Base-by-base conservation (phyloP, 192 early-diverging fungal species). In the Funneliformis mosseae region DNA sequence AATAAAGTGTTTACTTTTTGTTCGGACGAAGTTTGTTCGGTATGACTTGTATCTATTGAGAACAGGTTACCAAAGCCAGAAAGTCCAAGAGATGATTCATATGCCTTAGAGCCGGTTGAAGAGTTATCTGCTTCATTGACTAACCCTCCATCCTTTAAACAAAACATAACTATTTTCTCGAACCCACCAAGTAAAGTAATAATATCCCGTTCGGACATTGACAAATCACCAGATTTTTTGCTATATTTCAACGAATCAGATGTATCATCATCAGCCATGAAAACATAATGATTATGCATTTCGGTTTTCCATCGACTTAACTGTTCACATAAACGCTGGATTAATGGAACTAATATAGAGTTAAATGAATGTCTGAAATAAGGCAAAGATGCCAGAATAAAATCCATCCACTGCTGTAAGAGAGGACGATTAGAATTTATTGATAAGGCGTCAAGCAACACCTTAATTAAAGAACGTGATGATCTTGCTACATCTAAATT, bases 371-470 rank as follows among this genome's bases (percentile, higher is more conserved):
- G 81, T 66, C 90, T 86, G 14, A 94, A 72, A 46, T 87, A 89
- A 1, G 90, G 90, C 14, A 95, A 84, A 8, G 90, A 88, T 3
- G 87, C 79, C 48, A 91, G 79, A 79, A 94, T 83, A 76, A 94
- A 93, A 80, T 95, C 92, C 82, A 94, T 90, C 93, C 93, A 95
- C 66, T 92, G 85, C 38, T 92, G 91, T 16, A 95, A 78, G 28
- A 94, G 84, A 8, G 90, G 87, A n/a, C 92, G 89, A 77, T 95
- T 95, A 0, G 84, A 83, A 21, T 82, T 68, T 16, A 85, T 81
- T 0, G 88, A 86, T 25, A 95, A 81, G 3, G 93, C 91, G 73
- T 91, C 86, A 33, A 88, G 84, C 18, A 92, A 82, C 12, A 90
- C 90, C 61, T 87, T 88, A 16, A 90, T 85, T 73, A 93, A 89